Conservation (phyloP, 306 rosid genomes). For the Gillenia trifoliata region DNA sequence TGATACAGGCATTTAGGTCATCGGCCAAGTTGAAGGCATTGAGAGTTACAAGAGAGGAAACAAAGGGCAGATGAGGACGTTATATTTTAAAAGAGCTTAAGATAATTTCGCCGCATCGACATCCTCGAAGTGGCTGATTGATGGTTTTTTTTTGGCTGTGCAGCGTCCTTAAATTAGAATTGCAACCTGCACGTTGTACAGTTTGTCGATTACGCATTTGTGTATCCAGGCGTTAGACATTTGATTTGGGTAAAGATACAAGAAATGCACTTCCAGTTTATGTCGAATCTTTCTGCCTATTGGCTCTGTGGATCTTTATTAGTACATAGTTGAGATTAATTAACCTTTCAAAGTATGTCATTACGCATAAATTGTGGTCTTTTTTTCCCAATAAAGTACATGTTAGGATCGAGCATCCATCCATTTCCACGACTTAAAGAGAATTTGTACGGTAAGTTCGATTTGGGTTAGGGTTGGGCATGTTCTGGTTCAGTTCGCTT, state of each 20-base stretch:
- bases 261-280: too few species aligned
- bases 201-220: neutral
- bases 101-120: constrained; percentile 52
- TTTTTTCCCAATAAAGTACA: too few species aligned
- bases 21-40: constrained; percentile 72
- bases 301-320: neutral
- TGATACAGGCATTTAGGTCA: constrained; percentile 68
- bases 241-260: too few species aligned
- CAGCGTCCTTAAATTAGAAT: constrained; percentile 49
- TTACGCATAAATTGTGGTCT: neutral
- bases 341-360: neutral
- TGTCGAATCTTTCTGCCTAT: too few species aligned
- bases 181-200: constrained; percentile 7
- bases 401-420: too few species aligned
- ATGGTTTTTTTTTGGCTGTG: constrained; percentile 18
- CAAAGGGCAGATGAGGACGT: constrained; percentile 36
- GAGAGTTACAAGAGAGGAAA: constrained; percentile 61
- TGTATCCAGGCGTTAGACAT: too few species aligned
- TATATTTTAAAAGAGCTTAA: constrained; percentile 36
- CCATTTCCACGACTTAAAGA: too few species aligned
- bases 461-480: too few species aligned
- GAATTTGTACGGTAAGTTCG: too few species aligned
- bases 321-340: neutral
- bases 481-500: too few species aligned
- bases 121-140: constrained; percentile 1